Conservation (phyloP, 2,329 filamentous ascomycete genomes). For the Aspergillus flavus region DNA sequence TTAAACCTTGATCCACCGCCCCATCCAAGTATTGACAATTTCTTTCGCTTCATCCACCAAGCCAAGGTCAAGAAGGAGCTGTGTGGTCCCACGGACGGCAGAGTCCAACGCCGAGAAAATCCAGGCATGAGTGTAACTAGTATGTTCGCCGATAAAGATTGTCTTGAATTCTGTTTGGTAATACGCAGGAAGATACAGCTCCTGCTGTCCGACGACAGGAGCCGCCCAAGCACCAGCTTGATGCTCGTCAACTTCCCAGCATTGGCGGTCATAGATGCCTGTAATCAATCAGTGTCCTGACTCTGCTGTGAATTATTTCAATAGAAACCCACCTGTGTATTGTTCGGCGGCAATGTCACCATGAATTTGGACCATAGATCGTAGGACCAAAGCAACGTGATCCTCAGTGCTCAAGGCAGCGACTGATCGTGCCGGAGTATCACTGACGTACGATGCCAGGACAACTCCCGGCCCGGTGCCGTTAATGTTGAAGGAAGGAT, state of each 20-base stretch:
- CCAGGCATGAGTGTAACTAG: conserved; percentile 67
- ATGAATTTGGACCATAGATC: conserved; percentile 70
- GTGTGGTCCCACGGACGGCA: conserved; percentile 65
- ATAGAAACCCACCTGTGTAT: conserved; percentile 56
- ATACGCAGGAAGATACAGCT: conserved; percentile 72
- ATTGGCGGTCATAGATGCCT: conserved; percentile 61
- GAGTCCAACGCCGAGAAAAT: conserved; percentile 64
- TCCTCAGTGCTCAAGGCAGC: conserved; percentile 31
- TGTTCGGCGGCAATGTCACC: conserved; percentile 61
- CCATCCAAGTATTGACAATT: conserved; percentile 68
- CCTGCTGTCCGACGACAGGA: conserved; percentile 66
- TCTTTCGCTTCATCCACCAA: conserved; percentile 71
- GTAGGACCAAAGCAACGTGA: conserved; percentile 64
- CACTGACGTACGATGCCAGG: conserved; percentile 49
- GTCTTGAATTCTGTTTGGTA: conserved; percentile 70
- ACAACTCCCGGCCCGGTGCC: conserved; percentile 39
- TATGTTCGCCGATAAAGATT: conserved; percentile 72
- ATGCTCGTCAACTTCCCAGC: conserved; percentile 66
- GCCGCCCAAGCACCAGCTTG: conserved; percentile 65
- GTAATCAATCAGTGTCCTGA: neutral
- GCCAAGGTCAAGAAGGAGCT: conserved; percentile 64
- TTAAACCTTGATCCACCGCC: conserved; percentile 58
- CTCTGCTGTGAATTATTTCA: no score
- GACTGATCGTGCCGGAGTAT: conserved; percentile 26
- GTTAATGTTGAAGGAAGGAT: conserved; percentile 41